Evolutionary conservation across 1,284 basidiomycete genomes (phyloP), one percentile per base, ranked within the genome.

Genomic region (Trametes pubescens): DNA sequence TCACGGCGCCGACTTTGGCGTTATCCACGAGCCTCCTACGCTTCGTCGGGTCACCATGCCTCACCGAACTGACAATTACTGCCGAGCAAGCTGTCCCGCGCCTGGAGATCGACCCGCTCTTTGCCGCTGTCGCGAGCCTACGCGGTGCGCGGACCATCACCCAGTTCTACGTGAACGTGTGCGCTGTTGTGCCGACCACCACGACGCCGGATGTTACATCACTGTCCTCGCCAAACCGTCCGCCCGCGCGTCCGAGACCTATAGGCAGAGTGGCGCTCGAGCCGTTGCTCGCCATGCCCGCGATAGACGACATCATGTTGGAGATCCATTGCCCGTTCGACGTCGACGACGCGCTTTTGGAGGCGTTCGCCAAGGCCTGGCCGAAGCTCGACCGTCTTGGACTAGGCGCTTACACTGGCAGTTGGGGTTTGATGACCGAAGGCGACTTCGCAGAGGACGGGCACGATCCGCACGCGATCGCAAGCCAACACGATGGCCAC

Each of bases 291-390:
- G 7, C 43, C 9, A 16, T 60, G 34, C 11, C 35, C 18, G 2
- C 2, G 11, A 14, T 64, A 9, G 10, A 26, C 14, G 49, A 37
- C 24, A 21, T 64, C 35, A 10, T 53, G 14, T 43, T 64, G 24
- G 16, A 53, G 47, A 38, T 60, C 29, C 13, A n/a, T 34, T 64
- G 63, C 49, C 63, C 63, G 5, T 64, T 54, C 34, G 49, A 51
- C 44, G 16, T 60, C 35, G 54, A 61, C 49, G 55, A 60, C 49
- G 11, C 24, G 6, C 18, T 53, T 21, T 35, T 64, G 22, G 22
- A 18, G 43, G n/a, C 34, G 24, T 26, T 47, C 32, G 49, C 48
- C 14, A 8, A 18, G 34, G 21, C 43, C 29, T 59, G 58, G 54
- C 58, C 58, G 7, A 4, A 29, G 21, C 54, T 64, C 4, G 22